A percentile compares a stretch with the other conserved stretches of the same genome.
These are phyloP conservation scores for Fallopia convolvulus DNA, from an alignment of 148 eudicot genomes.

Conservation along the genomic window DNA sequence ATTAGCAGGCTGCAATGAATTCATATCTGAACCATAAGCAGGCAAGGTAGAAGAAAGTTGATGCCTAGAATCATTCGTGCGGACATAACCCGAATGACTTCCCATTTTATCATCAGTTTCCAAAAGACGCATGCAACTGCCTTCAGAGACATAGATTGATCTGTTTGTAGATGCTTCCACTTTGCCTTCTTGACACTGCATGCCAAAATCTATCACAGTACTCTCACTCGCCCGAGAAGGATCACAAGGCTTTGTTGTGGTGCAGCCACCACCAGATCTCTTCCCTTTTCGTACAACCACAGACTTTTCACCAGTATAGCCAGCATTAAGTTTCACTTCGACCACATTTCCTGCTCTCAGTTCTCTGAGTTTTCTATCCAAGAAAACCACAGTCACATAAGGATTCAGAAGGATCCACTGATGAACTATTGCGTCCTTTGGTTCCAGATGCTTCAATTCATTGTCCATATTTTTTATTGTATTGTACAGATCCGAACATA, in stretches of 20 bases:
- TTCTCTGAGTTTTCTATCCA: slow-evolving; percentile 53
- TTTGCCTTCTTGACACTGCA: slow-evolving; percentile 11
- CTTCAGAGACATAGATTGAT: slow-evolving; percentile 37
- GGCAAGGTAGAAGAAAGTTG: slow-evolving; percentile 15
- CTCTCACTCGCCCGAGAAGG: slow-evolving; percentile 24
- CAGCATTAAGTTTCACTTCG: slow-evolving; percentile 33
- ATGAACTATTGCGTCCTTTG: slow-evolving; percentile 36
- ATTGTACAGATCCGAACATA: slow-evolving; percentile 53
- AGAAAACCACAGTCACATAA: slow-evolving; percentile 64
- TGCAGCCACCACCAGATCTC: slow-evolving; percentile 15
- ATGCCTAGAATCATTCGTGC: slow-evolving; percentile 18
- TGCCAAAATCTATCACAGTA: slow-evolving; percentile 19
- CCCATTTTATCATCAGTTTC: slow-evolving; percentile 22
- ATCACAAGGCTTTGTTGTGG: slow-evolving; percentile 12
- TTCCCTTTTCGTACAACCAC: slow-evolving; percentile 20
- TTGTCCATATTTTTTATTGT: slow-evolving; percentile 44
- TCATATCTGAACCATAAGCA: slow-evolving; percentile 27
- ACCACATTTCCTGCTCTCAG: slow-evolving; percentile 56
- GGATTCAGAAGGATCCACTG: slow-evolving; percentile 82
- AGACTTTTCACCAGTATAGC: slow-evolving; percentile 16
- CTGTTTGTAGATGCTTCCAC: slow-evolving; percentile 21
- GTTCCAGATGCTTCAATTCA: slow-evolving; percentile 34
- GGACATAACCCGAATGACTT: slow-evolving; percentile 11
- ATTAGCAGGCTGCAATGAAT: slow-evolving; percentile 22
- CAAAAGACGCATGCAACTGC: slow-evolving; percentile 28